Evolutionary conservation across 1,139 yeast species (phyloP).

Genomic region (Geotrichum cucujoidarum): DNA sequence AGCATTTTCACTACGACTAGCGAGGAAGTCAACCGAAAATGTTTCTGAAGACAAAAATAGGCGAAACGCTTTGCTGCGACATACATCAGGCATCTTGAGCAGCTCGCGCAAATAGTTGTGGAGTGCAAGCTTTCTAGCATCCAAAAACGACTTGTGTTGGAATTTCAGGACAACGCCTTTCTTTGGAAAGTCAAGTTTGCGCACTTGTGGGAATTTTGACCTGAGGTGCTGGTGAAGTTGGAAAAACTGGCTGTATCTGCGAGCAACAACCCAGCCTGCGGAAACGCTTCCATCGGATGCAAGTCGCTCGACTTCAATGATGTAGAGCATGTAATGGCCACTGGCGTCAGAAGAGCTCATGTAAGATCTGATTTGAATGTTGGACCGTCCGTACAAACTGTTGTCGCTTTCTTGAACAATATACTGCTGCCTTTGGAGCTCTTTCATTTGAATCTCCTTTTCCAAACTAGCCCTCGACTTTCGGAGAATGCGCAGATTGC

Average conservation of each 20-base stretch:
- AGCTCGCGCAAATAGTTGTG: conserved; percentile 59
- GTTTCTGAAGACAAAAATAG: conserved; percentile 73
- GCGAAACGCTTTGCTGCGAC: conserved; percentile 67
- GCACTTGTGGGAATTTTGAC: conserved; percentile 48
- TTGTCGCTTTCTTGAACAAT: conserved; percentile 79
- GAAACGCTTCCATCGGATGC: conserved; percentile 45
- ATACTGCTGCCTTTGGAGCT: conserved; percentile 71
- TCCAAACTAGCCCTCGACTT: conserved; percentile 63
- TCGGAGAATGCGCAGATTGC: conserved; percentile 60
- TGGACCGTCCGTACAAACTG: conserved; percentile 67
- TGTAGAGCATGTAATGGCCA: conserved; percentile 61
- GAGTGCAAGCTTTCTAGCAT: conserved; percentile 55
- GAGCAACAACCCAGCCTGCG: conserved; percentile 86
- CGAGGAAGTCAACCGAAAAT: conserved; percentile 37
- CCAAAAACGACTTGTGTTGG: conserved; percentile 59
- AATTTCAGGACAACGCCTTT: conserved; percentile 62
- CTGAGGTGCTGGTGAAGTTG: conserved; percentile 63
- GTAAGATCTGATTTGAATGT: conserved; percentile 61
- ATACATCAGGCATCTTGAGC: conserved; percentile 59
- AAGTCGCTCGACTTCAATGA: conserved; percentile 67
- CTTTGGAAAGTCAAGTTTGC: conserved; percentile 55
- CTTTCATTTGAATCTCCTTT: conserved; percentile 66
- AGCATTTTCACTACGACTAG: neutral
- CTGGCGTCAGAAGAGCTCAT: conserved; percentile 48
- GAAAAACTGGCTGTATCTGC: conserved; percentile 81